phyloP scores from a whole-genome alignment of 2,329 filamentous ascomycete species.

The Penicillium hordei region DNA sequence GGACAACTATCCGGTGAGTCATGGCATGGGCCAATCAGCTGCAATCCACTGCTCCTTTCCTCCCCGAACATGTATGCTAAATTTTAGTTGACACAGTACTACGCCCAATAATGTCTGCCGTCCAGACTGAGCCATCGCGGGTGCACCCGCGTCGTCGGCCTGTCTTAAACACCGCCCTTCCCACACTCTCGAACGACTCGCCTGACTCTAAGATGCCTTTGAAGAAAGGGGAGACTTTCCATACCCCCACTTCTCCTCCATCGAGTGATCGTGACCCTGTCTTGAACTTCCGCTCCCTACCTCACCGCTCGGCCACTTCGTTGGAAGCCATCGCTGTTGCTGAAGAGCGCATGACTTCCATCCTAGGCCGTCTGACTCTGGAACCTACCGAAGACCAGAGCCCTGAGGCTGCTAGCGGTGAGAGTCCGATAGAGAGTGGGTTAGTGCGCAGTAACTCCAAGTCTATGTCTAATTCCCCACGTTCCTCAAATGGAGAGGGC shows the following conservation, averaged over 20 bases:
- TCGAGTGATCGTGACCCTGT: conserved; percentile 44
- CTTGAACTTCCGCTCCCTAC: conserved; percentile 51
- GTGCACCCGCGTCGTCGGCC: conserved; percentile 39
- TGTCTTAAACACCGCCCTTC: conserved; percentile 30
- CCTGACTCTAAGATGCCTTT: conserved; percentile 53
- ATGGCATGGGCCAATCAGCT: conserved; percentile 18
- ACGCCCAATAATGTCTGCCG: conserved; percentile 31
- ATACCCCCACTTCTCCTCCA: conserved; percentile 46
- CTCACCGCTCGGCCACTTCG: conserved; percentile 64
- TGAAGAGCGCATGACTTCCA: conserved; percentile 66
- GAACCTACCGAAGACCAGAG: conserved; percentile 50
- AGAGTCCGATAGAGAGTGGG: background rate
- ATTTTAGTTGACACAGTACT: conserved; percentile 6
- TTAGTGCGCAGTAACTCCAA: background rate
- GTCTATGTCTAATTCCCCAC: conserved; percentile 12
- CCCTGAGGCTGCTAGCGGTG: background rate
- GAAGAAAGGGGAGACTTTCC: conserved; percentile 68
- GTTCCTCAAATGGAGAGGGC: conserved; percentile 32
- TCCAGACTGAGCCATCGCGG: conserved; percentile 26
- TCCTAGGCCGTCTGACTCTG: conserved; percentile 65
- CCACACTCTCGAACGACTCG: conserved; percentile 29
- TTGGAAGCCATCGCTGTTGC: conserved; percentile 70
- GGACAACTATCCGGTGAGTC: conserved; percentile 21
- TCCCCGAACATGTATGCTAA: conserved; percentile 16
- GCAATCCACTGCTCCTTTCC: conserved; percentile 5